These are phyloP conservation scores for Allium fistulosum DNA, from an alignment of 106 monocot species.

Conservation along the genomic window DNA sequence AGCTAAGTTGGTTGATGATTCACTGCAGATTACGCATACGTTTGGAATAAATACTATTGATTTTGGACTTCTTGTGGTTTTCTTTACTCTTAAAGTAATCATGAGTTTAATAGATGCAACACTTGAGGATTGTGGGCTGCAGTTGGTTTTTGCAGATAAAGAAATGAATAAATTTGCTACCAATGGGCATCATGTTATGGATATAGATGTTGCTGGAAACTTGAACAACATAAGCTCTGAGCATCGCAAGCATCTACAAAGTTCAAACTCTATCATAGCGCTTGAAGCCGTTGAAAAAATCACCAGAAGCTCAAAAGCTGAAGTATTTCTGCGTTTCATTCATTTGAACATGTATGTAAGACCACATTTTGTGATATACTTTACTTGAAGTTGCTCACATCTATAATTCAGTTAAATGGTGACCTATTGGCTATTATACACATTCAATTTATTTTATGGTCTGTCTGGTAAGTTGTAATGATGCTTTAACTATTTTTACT, in stretches of 20 bases:
- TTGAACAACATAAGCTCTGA: conserved; percentile 34
- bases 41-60: conserved; percentile 51
- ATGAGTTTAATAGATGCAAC: conserved; percentile 49
- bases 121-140: conserved; percentile 68
- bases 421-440: too few relatives aligned
- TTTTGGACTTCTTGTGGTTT: conserved; percentile 48
- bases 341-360: conserved; percentile 66
- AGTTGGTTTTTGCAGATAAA: conserved; percentile 25
- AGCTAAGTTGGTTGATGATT: conserved; percentile 61
- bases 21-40: conserved; percentile 51
- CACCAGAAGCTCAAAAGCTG: conserved; percentile 41
- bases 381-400: conserved; percentile 2
- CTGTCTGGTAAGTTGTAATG: too few relatives aligned
- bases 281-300: conserved; percentile 56
- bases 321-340: conserved; percentile 61
- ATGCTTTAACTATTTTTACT: too few relatives aligned
- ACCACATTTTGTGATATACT: background rate
- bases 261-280: conserved; percentile 47
- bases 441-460: too few relatives aligned
- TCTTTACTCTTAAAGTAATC: conserved; percentile 51
- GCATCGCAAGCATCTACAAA: conserved; percentile 35
- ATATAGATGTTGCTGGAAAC: conserved; percentile 34
- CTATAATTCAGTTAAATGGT: too few relatives aligned
- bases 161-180: conserved; percentile 9
- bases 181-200: conserved; percentile 19